These are phyloP conservation scores for Pseudocercospora musae DNA, from an alignment of 2,329 filamentous ascomycete species.

Conservation along the genomic window DNA sequence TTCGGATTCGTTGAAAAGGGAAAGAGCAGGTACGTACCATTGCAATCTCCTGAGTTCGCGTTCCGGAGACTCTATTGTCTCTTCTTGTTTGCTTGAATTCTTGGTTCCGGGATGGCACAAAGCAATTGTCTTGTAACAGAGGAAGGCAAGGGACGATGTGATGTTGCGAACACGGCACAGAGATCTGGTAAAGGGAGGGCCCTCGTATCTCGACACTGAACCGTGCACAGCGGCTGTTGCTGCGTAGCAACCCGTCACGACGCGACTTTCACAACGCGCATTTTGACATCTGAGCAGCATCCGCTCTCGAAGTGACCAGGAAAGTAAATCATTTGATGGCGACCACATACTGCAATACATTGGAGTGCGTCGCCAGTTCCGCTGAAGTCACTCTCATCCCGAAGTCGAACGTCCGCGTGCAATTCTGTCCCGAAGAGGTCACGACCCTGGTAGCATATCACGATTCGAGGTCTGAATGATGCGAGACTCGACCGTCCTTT, in stretches of 20 bases:
- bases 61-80: neutral
- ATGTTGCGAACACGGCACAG: neutral
- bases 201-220: neutral
- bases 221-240: neutral
- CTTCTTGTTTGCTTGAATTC: neutral
- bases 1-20: conserved; percentile 2
- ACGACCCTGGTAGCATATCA: neutral
- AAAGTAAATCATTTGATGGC: too few relatives aligned
- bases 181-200: neutral
- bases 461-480: neutral
- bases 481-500: neutral
- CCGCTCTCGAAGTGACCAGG: too few relatives aligned
- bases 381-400: too few relatives aligned
- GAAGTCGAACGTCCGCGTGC: too few relatives aligned
- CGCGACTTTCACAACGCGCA: neutral
- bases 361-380: too few relatives aligned
- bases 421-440: too few relatives aligned
- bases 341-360: too few relatives aligned
- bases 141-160: neutral
- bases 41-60: neutral
- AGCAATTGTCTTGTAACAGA: neutral
- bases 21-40: conserved; percentile 7
- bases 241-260: neutral
- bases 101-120: neutral
- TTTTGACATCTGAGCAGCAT: too few relatives aligned